Percentiles rank a stretch among this genome's conserved stretches.
phyloP scores from a whole-genome alignment of 2,329 filamentous ascomycete genomes.

The Dactylonectria estremocensis region DNA sequence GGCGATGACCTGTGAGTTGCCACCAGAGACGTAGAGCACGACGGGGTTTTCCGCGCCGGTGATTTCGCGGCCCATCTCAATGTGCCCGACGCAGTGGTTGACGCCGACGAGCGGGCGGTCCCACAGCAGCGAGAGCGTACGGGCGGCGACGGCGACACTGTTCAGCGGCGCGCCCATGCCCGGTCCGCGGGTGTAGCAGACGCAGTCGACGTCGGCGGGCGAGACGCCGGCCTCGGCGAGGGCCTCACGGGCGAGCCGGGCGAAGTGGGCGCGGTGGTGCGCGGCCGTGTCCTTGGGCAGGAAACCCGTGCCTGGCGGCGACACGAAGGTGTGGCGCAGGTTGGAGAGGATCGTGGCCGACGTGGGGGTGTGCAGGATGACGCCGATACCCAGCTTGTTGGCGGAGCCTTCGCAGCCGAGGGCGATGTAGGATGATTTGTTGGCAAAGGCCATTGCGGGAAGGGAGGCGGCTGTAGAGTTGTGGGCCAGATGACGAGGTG shows the following conservation, averaged over 20 bases:
- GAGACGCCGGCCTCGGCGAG: slow-evolving; percentile 77
- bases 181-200: slow-evolving; percentile 96
- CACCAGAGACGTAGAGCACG: slow-evolving; percentile 94
- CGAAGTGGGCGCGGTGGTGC: slow-evolving; percentile 91
- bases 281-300: slow-evolving; percentile 95
- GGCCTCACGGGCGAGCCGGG: slow-evolving; percentile 83
- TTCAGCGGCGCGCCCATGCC: slow-evolving; percentile 97
- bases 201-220: slow-evolving; percentile 83
- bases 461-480: neutral
- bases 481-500: neutral
- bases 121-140: slow-evolving; percentile 89
- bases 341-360: slow-evolving; percentile 84
- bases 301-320: slow-evolving; percentile 94
- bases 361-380: slow-evolving; percentile 82
- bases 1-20: slow-evolving; percentile 98
- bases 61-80: slow-evolving; percentile 97
- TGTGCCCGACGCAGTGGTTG: slow-evolving; percentile 98
- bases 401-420: slow-evolving; percentile 88
- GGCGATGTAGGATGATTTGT: slow-evolving; percentile 64
- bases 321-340: slow-evolving; percentile 92
- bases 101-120: slow-evolving; percentile 90
- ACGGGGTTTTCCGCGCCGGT: slow-evolving; percentile 93
- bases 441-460: slow-evolving; percentile 47
- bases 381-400: slow-evolving; percentile 96
- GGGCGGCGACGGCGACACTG: slow-evolving; percentile 86